phyloP scores from a whole-genome alignment of 139 green algal species.

The Picochlorum sp. region DNA sequence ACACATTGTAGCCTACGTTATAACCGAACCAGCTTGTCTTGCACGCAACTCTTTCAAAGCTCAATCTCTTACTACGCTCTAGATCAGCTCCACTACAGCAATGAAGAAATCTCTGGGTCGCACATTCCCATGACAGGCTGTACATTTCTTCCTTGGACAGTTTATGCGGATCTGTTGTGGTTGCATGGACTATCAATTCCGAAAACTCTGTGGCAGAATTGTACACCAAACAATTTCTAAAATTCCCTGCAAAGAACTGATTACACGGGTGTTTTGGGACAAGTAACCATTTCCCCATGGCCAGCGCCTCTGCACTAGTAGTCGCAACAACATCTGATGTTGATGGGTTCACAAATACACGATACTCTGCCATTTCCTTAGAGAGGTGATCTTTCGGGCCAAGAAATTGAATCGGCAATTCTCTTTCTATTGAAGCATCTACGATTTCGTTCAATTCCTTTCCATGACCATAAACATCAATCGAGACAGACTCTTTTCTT shows the following conservation, averaged over 20 bases:
- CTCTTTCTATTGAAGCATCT: neutral
- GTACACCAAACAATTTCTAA: conserved; percentile 81
- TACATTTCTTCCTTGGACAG: conserved; percentile 58
- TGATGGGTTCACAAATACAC: conserved; percentile 87
- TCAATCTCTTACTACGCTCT: neutral
- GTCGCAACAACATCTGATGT: conserved; percentile 88
- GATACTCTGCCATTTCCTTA: conserved; percentile 23
- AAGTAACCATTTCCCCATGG: conserved; percentile 92
- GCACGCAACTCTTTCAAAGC: neutral
- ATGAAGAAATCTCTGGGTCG: conserved; percentile 43
- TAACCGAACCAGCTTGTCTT: conserved; percentile 5
- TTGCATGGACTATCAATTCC: conserved; percentile 37
- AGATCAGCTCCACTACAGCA: neutral
- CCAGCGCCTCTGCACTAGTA: conserved; percentile 87
- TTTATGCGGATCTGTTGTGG: conserved; percentile 40
- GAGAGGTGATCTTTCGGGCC: conserved; percentile 46
- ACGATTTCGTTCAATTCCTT: conserved; percentile 54
- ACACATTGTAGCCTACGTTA: neutral
- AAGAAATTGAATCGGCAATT: conserved; percentile 37
- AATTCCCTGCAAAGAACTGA: conserved; percentile 71
- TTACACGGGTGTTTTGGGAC: conserved; percentile 82
- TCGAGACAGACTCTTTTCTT: neutral
- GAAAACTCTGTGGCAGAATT: conserved; percentile 67
- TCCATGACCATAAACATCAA: conserved; percentile 81
- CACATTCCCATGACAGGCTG: conserved; percentile 76